phyloP scores from a whole-genome alignment of 192 early-diverging fungal genomes.

The Backusella westeae region DNA sequence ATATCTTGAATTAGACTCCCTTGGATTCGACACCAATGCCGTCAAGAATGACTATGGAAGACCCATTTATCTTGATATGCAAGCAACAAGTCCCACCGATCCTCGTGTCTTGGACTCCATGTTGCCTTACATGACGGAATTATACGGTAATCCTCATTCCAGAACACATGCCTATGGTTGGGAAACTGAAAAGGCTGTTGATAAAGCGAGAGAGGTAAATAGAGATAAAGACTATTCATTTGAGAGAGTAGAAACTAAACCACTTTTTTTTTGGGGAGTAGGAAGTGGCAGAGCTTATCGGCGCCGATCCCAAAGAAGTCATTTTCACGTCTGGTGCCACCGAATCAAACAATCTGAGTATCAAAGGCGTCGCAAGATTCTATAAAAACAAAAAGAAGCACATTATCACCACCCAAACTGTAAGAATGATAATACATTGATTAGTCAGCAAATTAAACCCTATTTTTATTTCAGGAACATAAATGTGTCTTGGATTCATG shows the following conservation, averaged over 20 bases:
- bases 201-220: conserved; percentile 76
- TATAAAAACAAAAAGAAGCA: conserved; percentile 94
- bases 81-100: conserved; percentile 92
- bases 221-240: no score
- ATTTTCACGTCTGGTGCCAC: conserved; percentile 96
- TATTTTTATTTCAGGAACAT: conserved; percentile 68
- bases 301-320: conserved; percentile 95
- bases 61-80: conserved; percentile 94
- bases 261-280: conserved; percentile 24
- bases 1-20: conserved; percentile 27
- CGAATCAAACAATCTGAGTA: conserved; percentile 92
- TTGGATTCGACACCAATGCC: conserved; percentile 48
- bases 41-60: conserved; percentile 36
- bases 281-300: conserved; percentile 84
- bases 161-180: conserved; percentile 97
- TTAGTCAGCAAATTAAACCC: not conserved
- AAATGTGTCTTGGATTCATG: conserved; percentile 98
- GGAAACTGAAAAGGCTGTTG: conserved; percentile 91
- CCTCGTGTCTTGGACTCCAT: conserved; percentile 93
- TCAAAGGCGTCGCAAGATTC: conserved; percentile 95
- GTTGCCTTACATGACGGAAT: conserved; percentile 90
- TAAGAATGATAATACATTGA: conserved; percentile 14
- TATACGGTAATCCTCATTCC: conserved; percentile 95
- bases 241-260: not conserved
- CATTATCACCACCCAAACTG: conserved; percentile 93